These are phyloP conservation scores for Aspergillus egyptiacus DNA, from an alignment of 495 filamentous ascomycete genomes.

Conservation along the genomic window DNA sequence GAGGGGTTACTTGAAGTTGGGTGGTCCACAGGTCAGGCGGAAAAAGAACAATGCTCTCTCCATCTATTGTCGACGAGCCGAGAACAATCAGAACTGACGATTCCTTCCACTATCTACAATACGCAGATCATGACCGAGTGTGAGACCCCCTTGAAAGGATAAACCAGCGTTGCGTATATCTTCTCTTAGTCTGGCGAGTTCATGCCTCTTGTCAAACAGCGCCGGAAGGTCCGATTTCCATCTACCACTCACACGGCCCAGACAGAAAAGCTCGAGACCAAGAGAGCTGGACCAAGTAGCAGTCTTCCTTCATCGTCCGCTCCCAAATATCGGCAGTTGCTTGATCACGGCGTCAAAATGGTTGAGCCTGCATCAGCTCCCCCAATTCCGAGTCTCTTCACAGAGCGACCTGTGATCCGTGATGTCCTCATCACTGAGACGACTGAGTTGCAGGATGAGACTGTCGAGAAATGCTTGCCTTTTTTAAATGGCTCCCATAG, in stretches of 20 bases:
- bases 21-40: too few relatives aligned
- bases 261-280: constrained; percentile 12
- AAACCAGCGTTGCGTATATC: constrained; percentile 3
- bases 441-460: constrained; percentile 60
- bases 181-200: constrained; percentile 6
- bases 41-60: constrained; percentile 19
- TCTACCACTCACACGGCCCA: constrained; percentile 14
- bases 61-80: not conserved
- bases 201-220: constrained; percentile 33
- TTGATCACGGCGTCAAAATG: constrained; percentile 13
- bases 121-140: not conserved
- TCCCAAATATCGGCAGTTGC: constrained; percentile 16
- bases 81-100: constrained; percentile 11
- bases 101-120: not conserved
- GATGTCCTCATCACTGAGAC: constrained; percentile 66
- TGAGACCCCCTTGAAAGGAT: not conserved
- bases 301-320: not conserved
- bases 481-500: constrained; percentile 48
- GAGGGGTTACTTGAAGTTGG: constrained; percentile 1
- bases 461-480: constrained; percentile 61
- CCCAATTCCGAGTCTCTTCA: constrained; percentile 61
- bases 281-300: constrained; percentile 7
- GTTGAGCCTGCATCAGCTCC: constrained; percentile 22
- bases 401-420: constrained; percentile 52
- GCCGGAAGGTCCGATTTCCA: constrained; percentile 39